Evolutionary conservation across 2,329 filamentous ascomycete genomes (phyloP), one percentile per base, ranked within the genome.

Genomic region (Rhynchosporium agropyri): DNA sequence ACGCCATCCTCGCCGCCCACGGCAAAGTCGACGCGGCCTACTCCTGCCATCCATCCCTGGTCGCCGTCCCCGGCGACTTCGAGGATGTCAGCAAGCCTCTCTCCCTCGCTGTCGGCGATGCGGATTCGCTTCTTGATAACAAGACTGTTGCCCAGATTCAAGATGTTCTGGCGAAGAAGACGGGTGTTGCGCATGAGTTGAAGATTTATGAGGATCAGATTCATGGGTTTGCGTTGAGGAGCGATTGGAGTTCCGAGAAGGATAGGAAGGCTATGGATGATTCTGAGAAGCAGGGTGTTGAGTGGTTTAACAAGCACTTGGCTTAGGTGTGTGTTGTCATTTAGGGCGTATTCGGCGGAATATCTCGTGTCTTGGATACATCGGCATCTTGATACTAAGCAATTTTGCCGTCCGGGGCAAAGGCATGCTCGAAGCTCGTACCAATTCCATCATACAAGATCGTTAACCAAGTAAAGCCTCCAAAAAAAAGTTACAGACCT

Each of bases 211-310:
- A 78, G 62, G 76, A 76, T 57, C 77, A 80, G 69, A 69, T 80
- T 2, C 78, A 80, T 69, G 78, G 77, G 0, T 79, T 80, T 70
- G 74, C 78, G 33, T 62, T 80, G 38, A 72, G 79, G 43, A 74
- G 76, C 45, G 77, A 79, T 67, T 78, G 75, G 76, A 74, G 71
- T 48, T 74, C 70, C 62, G 78, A 80, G 56, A 77, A 77, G 70
- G 78, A 79, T 61, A 77, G 76, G 74, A 77, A 79, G 72, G 78
- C 78, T 53, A 78, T 80, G 77, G 78, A 80, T 72, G 76, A 79
- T 57, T 74, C 76, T 8, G 72, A 74, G 65, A 73, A 77, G 71
- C 77, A 79, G 65, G 77, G 77, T 1, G 72, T 77, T 63, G 74
- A 74, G 55, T 78, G 74, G 75, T 77, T 77, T 58, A 70, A 73